Base-by-base conservation (phyloP, 345 rosid genomes). In the Noccaea caerulescens region DNA sequence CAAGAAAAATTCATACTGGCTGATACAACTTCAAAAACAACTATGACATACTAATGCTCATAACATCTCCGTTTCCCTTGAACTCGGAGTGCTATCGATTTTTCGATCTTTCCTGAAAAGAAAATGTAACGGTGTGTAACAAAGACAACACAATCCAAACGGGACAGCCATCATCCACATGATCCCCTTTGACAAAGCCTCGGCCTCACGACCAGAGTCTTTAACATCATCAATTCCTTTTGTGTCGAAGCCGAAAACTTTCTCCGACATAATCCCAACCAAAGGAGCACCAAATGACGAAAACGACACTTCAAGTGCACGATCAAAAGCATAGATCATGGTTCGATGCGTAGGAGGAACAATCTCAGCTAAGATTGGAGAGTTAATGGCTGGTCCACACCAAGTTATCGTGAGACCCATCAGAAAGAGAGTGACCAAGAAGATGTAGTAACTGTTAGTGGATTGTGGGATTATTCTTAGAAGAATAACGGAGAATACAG, bases 201-300 rank as follows among this genome's bases (percentile, higher is more conserved):
- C 39, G 2, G 97, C 98, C 81, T 80, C 87, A 10, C 64, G 81
- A 1, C 68, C 56, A 46, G 90, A 86, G 41, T 90, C 96, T 25
- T 67, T 80, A 9, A 77, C 25, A 1, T 80, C 68, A 71, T 82
- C 88, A 2, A 84, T 68, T 4, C 84, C 73, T 70, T 86, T 84
- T 2, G 93, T 44, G 51, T 87, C 86, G 62, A 88, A 93, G 2
- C 97, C 97, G 10, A 79, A 88, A 25, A 83, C 59, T 62, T 76
- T 84, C 76, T 93, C 97, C 0, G 98, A 86, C 66, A 90, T 83
- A 70, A 93, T 83, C 4, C 98, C 98, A 7, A 93, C 96, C 86
- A 90, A 77, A 0, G 94, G 97, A 11, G 97, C 94, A 25, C 94
- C 94, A 51, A 93, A 86, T n/a, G 98, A 85, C 10, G 98, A 85